A percentile compares a stretch with the other conserved stretches of the same genome.
phyloP scores from a whole-genome alignment of 169 alveolate genomes.

The Eimeria sp. region DNA sequence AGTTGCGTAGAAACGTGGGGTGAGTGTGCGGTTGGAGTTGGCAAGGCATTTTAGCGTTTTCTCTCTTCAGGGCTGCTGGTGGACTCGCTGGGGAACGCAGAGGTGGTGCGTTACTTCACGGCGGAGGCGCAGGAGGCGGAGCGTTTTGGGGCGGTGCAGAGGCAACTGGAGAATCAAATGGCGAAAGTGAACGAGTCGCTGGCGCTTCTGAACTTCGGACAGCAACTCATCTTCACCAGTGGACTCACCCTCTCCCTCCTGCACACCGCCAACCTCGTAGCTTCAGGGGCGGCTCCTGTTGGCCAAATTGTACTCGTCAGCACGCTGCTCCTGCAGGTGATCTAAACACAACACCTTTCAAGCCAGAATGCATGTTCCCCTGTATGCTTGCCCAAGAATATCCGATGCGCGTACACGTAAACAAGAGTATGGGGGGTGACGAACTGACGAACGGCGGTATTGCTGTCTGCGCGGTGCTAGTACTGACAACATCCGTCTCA shows the following conservation, averaged over 20 bases:
- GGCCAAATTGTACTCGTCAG: constrained; percentile 87
- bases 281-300: constrained; percentile 85
- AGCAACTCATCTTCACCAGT: constrained; percentile 86
- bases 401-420: not conserved
- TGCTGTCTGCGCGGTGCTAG: not conserved
- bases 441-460: not conserved
- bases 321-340: constrained; percentile 84
- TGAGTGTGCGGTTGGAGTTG: not conserved
- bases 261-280: constrained; percentile 84
- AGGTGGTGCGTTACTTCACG: constrained; percentile 84
- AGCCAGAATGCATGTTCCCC: not conserved
- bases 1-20: not conserved
- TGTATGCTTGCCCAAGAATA: not conserved
- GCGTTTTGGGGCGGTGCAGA: constrained; percentile 79
- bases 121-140: constrained; percentile 78
- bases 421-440: not conserved
- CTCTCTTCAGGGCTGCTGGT: constrained; percentile 82
- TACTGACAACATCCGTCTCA: not conserved
- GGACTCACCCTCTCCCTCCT: constrained; percentile 84
- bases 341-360: not conserved
- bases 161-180: constrained; percentile 70
- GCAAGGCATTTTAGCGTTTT: not conserved
- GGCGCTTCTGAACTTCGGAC: constrained; percentile 88
- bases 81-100: constrained; percentile 88
- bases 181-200: constrained; percentile 85